A percentile compares a stretch with the other conserved stretches of the same genome.
phyloP scores from a whole-genome alignment of 805 yeast species.

The Nakazawaea molendinolei region DNA sequence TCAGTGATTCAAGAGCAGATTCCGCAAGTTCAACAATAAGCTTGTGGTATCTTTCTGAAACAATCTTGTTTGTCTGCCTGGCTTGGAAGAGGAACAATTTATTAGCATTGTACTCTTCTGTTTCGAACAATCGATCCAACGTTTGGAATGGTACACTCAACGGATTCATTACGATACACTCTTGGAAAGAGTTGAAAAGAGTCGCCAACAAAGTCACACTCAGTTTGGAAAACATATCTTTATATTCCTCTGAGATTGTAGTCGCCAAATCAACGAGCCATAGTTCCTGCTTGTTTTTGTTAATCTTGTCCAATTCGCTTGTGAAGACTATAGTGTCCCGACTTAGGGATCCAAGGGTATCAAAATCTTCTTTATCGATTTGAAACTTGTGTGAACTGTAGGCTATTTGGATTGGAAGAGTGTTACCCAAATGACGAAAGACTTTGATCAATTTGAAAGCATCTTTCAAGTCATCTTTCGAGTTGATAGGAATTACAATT shows the following conservation, averaged over 20 bases:
- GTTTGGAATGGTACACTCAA: constrained; percentile 38
- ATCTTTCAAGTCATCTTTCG: constrained; percentile 34
- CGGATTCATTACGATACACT: constrained; percentile 45
- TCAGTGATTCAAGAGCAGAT: constrained; percentile 30
- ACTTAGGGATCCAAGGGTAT: constrained; percentile 27
- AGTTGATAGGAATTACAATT: constrained; percentile 44
- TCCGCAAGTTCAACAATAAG: no score
- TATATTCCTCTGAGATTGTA: constrained; percentile 19
- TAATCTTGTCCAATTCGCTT: neutral
- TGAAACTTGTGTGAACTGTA: constrained; percentile 32
- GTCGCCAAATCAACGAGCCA: constrained; percentile 27
- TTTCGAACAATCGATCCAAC: constrained; percentile 26
- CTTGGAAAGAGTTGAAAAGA: constrained; percentile 51
- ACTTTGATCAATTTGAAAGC: constrained; percentile 39
- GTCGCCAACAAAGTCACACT: constrained; percentile 40
- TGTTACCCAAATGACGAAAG: constrained; percentile 41
- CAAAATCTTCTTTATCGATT: constrained; percentile 22
- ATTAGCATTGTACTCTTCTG: constrained; percentile 26
- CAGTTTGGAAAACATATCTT: constrained; percentile 19
- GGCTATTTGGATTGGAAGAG: constrained; percentile 43
- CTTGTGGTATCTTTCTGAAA: constrained; percentile 23
- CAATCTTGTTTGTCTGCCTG: constrained; percentile 25
- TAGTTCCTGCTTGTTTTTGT: constrained; percentile 19
- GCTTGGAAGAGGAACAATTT: constrained; percentile 44
- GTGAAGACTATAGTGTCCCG: constrained; percentile 17